Base-by-base conservation (phyloP, 202 grass and related monocot genomes). In the Schoenoplectus triqueter region DNA sequence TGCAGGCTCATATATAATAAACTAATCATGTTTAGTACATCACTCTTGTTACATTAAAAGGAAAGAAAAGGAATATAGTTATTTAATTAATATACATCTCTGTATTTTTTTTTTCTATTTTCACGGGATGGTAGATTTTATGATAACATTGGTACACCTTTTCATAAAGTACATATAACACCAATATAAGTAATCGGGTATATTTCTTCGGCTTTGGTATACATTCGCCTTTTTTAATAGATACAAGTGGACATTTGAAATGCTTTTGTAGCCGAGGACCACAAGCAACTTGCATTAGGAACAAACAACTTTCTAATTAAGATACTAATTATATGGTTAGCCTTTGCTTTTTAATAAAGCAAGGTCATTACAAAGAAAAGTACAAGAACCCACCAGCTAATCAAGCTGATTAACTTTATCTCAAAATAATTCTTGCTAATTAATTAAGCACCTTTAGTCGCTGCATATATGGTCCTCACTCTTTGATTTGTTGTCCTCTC, bases 211-310 rank as follows among this genome's bases (percentile, higher is more conserved):
- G 61, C 80, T 82, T 39, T 67, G 42, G 64, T 82, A 40, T 40
- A 82, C 31, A 31, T 31, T 31, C 31, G 10, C 61, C 42, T 64
- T 66, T 15, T 31, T 31, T n/a, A 19, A 49, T 82, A 82, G 13
- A 59, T 73, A 73, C 70, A 67, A 46, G 18, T 46, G 80, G 15
- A 20, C 22, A 82, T 51, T 82, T 67, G 17, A 52, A 67, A 82
- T 66, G 45, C 20, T 82, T 52, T 68, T 31, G 80, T 31, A 51
- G 41, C 11, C 13, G 50, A 68, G 80, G 80, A 82, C 80, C 59
- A 82, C 80, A 82, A 39, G 48, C 64, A 64, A 82, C 62, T 66
- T 82, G 80, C 7, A 82, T 82, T 82, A 82, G 45, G 80, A 82
- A 68, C 44, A 66, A 82, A 68, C 19, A 64, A 66, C 60, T 68